Conservation (phyloP, 2,329 filamentous ascomycete genomes). For the Fusarium sp. region DNA sequence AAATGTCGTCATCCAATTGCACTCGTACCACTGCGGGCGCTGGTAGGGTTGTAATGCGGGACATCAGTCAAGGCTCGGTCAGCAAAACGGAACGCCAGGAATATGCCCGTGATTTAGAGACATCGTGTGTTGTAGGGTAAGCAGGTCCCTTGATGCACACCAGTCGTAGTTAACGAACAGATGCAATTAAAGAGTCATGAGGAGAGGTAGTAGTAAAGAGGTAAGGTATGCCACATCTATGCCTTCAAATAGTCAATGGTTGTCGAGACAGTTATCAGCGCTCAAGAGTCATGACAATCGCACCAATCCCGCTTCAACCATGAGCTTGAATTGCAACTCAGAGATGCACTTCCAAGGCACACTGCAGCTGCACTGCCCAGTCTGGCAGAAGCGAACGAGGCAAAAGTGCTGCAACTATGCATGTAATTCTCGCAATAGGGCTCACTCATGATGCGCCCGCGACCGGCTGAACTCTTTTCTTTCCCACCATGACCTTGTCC, state of each 20-base stretch:
- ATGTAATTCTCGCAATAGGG: conserved; percentile 23
- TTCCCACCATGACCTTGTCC: background rate
- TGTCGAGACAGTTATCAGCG: background rate
- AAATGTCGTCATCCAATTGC: conserved; percentile 29
- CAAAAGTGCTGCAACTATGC: conserved; percentile 13
- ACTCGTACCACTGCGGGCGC: conserved; percentile 3
- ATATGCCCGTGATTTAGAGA: background rate
- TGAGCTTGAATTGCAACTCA: conserved; percentile 11
- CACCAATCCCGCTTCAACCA: conserved; percentile 2
- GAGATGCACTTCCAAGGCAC: conserved; percentile 16
- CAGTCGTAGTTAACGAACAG: conserved; percentile 23
- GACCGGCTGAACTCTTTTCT: conserved; percentile 6
- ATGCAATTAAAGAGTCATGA: conserved; percentile 39
- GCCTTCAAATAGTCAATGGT: conserved; percentile 2
- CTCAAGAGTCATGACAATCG: background rate
- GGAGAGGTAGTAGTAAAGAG: background rate
- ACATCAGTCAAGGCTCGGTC: conserved; percentile 27
- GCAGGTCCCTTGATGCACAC: conserved; percentile 7
- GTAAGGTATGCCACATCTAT: background rate
- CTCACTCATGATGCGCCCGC: conserved; percentile 25
- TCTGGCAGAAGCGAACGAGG: background rate
- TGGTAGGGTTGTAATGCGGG: conserved; percentile 2
- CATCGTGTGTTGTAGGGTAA: conserved; percentile 21
- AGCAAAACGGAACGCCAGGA: background rate
- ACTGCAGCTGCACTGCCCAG: conserved; percentile 20